These are phyloP conservation scores for Lophiostoma macrostomum DNA, from an alignment of 495 filamentous ascomycete genomes.

Conservation along the genomic window DNA sequence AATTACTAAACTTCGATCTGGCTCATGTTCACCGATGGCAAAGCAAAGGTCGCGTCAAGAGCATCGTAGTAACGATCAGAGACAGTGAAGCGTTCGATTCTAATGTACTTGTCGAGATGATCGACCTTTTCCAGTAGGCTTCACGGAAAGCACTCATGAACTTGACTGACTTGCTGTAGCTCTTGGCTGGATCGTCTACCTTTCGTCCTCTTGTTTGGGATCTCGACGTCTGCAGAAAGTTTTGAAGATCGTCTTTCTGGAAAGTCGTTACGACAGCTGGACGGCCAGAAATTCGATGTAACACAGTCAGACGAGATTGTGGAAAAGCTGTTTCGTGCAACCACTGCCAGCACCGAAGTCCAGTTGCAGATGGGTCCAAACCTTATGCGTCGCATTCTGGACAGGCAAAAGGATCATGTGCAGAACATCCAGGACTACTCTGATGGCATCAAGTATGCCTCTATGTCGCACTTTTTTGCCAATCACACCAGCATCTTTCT, in stretches of 20 bases:
- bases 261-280: conserved; percentile 63
- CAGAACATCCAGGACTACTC: conserved; percentile 80
- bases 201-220: conserved; percentile 79
- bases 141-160: neutral
- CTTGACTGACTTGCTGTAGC: conserved; percentile 44
- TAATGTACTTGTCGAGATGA: conserved; percentile 70
- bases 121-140: conserved; percentile 71
- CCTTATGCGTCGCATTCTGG: conserved; percentile 61
- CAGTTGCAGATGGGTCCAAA: conserved; percentile 66
- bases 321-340: conserved; percentile 71
- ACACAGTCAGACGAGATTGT: conserved; percentile 70
- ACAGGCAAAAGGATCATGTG: conserved; percentile 79
- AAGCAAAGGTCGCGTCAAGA: conserved; percentile 51
- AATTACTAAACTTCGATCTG: conserved; percentile 86
- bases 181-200: conserved; percentile 89
- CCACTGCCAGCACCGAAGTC: conserved; percentile 55
- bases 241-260: conserved; percentile 84
- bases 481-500: conserved; percentile 77
- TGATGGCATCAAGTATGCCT: conserved; percentile 81
- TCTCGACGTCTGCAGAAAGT: conserved; percentile 85
- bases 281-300: conserved; percentile 80
- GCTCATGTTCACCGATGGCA: conserved; percentile 72
- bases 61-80: conserved; percentile 73
- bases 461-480: conserved; percentile 95
- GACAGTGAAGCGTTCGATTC: conserved; percentile 93